Percentiles rank a stretch among this genome's conserved stretches.
These are phyloP conservation scores for Ophiostoma tasmaniense DNA, from an alignment of 2,329 filamentous ascomycete genomes.

Conservation along the genomic window DNA sequence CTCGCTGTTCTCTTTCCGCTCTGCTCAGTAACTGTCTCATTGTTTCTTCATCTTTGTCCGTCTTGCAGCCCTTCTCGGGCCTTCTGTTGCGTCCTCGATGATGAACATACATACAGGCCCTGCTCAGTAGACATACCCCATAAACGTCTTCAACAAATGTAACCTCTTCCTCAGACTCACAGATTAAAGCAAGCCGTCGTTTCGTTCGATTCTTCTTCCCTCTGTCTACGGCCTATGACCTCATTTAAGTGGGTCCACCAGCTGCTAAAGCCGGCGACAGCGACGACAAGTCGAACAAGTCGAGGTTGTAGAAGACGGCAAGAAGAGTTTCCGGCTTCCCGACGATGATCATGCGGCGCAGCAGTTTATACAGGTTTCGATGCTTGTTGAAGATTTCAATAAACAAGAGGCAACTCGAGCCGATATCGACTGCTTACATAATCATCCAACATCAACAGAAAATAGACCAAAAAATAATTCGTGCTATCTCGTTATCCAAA, in stretches of 20 bases:
- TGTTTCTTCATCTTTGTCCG: background rate
- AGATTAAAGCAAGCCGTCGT: background rate
- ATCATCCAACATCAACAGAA: background rate
- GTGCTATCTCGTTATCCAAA: conserved; percentile 1
- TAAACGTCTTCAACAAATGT: background rate
- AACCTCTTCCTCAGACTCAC: background rate
- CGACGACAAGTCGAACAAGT: background rate
- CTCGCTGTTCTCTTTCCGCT: background rate
- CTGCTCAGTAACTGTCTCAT: too few relatives aligned
- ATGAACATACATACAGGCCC: too few relatives aligned
- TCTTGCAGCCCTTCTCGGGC: background rate
- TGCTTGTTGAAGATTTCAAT: background rate
- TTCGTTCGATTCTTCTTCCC: background rate
- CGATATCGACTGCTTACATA: background rate
- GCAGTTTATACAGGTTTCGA: background rate
- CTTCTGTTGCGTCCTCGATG: background rate
- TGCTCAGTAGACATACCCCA: too few relatives aligned
- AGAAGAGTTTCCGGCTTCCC: background rate
- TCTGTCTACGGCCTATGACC: background rate
- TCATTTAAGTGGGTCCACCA: background rate
- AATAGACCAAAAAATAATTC: background rate
- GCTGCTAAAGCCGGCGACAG: background rate
- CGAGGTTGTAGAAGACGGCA: background rate
- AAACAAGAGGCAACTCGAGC: background rate
- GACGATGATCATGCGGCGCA: background rate